phyloP scores from a whole-genome alignment of 2,329 filamentous ascomycete species.

The Alternaria infectoria region DNA sequence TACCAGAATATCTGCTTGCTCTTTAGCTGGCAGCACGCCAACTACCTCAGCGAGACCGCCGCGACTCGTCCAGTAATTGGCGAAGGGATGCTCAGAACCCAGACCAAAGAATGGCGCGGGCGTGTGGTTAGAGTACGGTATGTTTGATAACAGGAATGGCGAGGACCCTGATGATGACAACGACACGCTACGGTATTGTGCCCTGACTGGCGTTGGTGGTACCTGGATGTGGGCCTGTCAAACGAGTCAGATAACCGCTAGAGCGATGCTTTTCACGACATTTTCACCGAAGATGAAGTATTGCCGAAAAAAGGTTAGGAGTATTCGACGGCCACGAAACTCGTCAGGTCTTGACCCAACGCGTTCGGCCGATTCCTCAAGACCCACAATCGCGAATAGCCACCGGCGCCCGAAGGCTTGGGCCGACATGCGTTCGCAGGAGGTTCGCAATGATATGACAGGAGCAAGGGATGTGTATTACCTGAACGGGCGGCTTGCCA shows the following conservation, averaged over 20 bases:
- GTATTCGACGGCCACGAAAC: no score
- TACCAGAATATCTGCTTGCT: conserved; percentile 74
- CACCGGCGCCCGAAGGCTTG: no score
- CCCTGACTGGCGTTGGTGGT: conserved; percentile 35
- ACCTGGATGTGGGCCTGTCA: conserved; percentile 27
- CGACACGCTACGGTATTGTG: conserved; percentile 42
- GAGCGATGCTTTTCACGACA: no score
- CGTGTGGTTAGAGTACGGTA: conserved; percentile 73
- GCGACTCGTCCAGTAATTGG: conserved; percentile 84
- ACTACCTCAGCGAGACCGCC: conserved; percentile 78
- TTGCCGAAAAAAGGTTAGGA: no score
- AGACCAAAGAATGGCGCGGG: conserved; percentile 83
- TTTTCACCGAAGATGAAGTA: no score
- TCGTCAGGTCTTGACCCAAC: no score
- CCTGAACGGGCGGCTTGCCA: conserved; percentile 35
- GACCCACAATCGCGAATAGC: no score
- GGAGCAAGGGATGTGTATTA: conserved; percentile 30
- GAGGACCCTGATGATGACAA: conserved; percentile 52
- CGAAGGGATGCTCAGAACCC: conserved; percentile 77
- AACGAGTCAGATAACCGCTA: conserved; percentile 16
- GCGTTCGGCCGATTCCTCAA: no score
- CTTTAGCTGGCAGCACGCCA: conserved; percentile 74
- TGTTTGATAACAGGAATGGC: conserved; percentile 69
- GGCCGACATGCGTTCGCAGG: conserved; percentile 6
- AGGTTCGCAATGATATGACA: conserved; percentile 9